phyloP scores from a whole-genome alignment of 2,329 filamentous ascomycete genomes.

The Trichoderma sp. region DNA sequence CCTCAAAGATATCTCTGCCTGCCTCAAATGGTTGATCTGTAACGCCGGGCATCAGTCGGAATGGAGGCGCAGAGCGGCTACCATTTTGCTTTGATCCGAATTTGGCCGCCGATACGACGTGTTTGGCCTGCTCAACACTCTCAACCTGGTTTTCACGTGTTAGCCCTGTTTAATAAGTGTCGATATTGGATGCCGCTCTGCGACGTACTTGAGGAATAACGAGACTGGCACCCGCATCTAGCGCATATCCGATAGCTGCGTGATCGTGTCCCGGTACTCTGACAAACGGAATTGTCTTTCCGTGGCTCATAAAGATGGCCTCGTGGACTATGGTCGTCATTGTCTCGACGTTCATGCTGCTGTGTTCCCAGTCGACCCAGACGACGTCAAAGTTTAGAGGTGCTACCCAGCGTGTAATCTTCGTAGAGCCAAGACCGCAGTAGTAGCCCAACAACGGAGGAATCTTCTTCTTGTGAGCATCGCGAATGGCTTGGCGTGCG shows the following conservation, averaged over 20 bases:
- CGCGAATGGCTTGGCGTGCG: conserved; percentile 49
- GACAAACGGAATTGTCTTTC: conserved; percentile 51
- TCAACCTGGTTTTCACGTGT: conserved; percentile 39
- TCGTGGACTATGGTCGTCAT: conserved; percentile 56
- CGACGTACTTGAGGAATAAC: conserved; percentile 46
- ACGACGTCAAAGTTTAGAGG: conserved; percentile 49
- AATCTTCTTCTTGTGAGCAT: conserved; percentile 52
- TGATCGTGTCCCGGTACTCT: conserved; percentile 53
- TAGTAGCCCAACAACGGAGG: conserved; percentile 50
- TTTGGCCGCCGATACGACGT: conserved; percentile 49
- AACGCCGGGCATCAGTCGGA: conserved; percentile 46
- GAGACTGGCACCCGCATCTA: conserved; percentile 54
- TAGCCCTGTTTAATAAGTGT: neutral
- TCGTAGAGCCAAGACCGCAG: conserved; percentile 45
- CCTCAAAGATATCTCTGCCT: conserved; percentile 42
- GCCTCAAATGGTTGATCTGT: conserved; percentile 44
- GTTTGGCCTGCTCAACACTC: conserved; percentile 51
- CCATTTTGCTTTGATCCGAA: conserved; percentile 47
- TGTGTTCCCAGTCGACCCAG: conserved; percentile 56
- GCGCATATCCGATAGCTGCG: conserved; percentile 50
- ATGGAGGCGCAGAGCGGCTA: conserved; percentile 51
- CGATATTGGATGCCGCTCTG: neutral
- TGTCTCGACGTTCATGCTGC: conserved; percentile 51
- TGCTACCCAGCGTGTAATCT: conserved; percentile 47
- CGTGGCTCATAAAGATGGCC: conserved; percentile 51